Evolutionary conservation across 352 stramenopile genomes (phyloP), one percentile per base, ranked within the genome.

Genomic region (Ophiocytium majus): DNA sequence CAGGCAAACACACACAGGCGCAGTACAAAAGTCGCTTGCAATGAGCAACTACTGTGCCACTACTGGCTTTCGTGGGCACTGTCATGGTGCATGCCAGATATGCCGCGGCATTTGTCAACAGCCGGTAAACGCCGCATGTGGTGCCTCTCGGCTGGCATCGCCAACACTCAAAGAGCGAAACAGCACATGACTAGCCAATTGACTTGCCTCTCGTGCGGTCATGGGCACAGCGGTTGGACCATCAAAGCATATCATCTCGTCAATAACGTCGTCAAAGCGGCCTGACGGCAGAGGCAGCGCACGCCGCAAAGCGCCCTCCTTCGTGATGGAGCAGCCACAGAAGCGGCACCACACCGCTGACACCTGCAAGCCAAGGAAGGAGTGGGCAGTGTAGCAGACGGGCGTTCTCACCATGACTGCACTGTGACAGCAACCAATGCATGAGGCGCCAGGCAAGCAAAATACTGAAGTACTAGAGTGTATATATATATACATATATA

Each of bases 181-280:
- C 23, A 23, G 57, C 28, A 71, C 28, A 23, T 71, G 28, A 23
- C 23, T 71, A 14, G 5, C 32, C 5, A 35, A 78, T 17, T 14
- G 35, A 35, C 74, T 80, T 63, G 82, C 84, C 32, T 88, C 84
- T 34, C 71, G 32, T 33, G 79, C 80, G n/a, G 84, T 74, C 84
- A 88, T 88, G 10, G 84, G 80, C 34, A 86, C 75, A 17, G 84
- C 84, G 23, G 82, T 82, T 34, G 84, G 84, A 5, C 84, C 84
- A 35, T 88, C 79, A 63, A 71, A 88, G 81, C 84, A 88, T 64
- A 88, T 82, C 84, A 88, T 88, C 50, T 88, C 84, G 19, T 88
- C 84, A 50, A 88, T 88, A 37, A 82, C 83, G n/a, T 88, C 84
- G 63, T 88, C 84, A 63, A 82, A 88, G 32, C 84, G 49, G 14